Percentiles rank a stretch among this genome's conserved stretches.
These are phyloP conservation scores for Didymella glomerata DNA, from an alignment of 2,329 filamentous ascomycete genomes.

Conservation along the genomic window DNA sequence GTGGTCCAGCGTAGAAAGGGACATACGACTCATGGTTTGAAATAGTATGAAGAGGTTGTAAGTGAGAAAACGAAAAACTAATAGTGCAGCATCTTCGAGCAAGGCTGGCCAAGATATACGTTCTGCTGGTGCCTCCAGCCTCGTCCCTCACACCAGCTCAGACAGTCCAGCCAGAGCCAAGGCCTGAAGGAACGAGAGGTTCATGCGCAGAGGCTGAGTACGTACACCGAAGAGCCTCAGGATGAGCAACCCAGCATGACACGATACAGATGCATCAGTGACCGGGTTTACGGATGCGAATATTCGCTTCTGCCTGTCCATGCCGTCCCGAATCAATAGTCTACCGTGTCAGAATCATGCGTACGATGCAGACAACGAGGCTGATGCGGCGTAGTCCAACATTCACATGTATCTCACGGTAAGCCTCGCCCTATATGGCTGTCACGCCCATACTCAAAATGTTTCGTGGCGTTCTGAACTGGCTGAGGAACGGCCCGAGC, in stretches of 20 bases:
- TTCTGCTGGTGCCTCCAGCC: background rate
- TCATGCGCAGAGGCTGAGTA: slow-evolving; percentile 11
- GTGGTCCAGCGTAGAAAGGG: background rate
- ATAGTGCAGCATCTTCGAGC: background rate
- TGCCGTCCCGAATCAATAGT: background rate
- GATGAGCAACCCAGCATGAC: background rate
- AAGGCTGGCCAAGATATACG: slow-evolving; percentile 1
- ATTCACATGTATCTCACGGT: background rate
- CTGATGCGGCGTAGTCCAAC: slow-evolving; percentile 21
- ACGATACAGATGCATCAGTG: background rate
- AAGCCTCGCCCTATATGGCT: background rate
- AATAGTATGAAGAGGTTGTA: background rate
- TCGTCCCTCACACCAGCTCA: too few species aligned
- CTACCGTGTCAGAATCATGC: background rate
- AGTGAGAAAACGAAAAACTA: too few species aligned
- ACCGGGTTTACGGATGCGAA: too few species aligned
- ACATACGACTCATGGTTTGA: background rate
- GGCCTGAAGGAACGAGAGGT: too few species aligned
- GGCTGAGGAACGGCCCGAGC: slow-evolving; percentile 9
- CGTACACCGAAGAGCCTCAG: background rate
- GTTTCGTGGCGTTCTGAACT: slow-evolving; percentile 11
- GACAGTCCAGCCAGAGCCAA: too few species aligned
- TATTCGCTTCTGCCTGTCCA: background rate
- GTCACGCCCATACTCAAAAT: background rate
- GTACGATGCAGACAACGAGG: slow-evolving; percentile 6